Percentiles rank a stretch among this genome's conserved stretches.
Conservation (phyloP, 805 yeast genomes). For the Hermanozyma aechmeae region DNA sequence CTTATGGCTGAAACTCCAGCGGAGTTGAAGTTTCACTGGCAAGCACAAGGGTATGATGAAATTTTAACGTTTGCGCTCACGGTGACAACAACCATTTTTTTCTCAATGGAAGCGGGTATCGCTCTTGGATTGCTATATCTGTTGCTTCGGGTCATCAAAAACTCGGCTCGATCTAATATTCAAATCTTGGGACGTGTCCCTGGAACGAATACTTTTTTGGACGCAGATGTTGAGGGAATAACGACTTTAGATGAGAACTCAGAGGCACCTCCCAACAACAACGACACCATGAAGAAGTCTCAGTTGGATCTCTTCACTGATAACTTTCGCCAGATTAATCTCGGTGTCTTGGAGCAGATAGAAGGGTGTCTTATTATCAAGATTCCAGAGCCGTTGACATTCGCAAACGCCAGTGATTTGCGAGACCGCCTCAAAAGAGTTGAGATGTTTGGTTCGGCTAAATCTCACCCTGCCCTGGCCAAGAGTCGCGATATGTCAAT, state of each 20-base stretch:
- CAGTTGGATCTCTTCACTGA: conserved; percentile 25
- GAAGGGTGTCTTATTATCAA: conserved; percentile 35
- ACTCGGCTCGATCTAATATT: conserved; percentile 73
- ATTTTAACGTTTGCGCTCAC: conserved; percentile 61
- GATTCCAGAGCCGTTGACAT: conserved; percentile 36
- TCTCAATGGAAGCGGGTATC: conserved; percentile 83
- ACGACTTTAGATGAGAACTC: not conserved
- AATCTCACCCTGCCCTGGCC: conserved; percentile 34
- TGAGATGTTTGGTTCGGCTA: conserved; percentile 34
- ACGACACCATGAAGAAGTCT: conserved; percentile 4
- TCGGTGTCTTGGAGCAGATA: conserved; percentile 29
- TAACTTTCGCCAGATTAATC: conserved; percentile 24
- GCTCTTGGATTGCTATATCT: conserved; percentile 80
- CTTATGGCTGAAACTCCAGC: conserved; percentile 54
- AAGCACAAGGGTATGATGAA: conserved; percentile 70
- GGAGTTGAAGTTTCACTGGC: conserved; percentile 66
- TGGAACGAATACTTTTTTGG: conserved; percentile 30
- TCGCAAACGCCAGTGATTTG: conserved; percentile 32
- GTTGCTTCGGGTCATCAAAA: conserved; percentile 66
- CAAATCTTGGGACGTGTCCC: conserved; percentile 67
- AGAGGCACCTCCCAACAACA: not conserved
- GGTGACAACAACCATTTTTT: conserved; percentile 48
- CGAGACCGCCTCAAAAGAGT: conserved; percentile 28
- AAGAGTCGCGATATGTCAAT: conserved; percentile 24
- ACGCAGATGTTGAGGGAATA: conserved; percentile 24